These are phyloP conservation scores for Thinopyrum elongatum DNA, from an alignment of 176 grass and related monocot species.

Conservation along the genomic window DNA sequence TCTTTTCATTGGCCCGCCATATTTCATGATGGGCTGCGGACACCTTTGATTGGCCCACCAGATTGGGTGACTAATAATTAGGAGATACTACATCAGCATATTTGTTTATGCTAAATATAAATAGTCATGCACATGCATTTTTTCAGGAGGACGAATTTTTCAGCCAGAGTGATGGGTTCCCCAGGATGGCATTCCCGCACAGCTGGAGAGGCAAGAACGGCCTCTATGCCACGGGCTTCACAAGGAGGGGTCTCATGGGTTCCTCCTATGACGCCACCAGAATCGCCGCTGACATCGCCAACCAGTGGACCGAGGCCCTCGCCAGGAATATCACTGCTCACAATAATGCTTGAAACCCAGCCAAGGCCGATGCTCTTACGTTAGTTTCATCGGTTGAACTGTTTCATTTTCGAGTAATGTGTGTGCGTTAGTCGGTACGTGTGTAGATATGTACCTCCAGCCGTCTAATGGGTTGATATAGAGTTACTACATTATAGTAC, in stretches of 20 bases:
- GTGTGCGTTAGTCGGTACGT: neutral
- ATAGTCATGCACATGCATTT: neutral
- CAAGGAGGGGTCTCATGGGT: slow-evolving; percentile 62
- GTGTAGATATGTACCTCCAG: slow-evolving; percentile 2
- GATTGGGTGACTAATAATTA: neutral
- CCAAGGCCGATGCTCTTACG: neutral
- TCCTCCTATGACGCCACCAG: slow-evolving; percentile 60
- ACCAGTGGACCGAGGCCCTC: slow-evolving; percentile 43
- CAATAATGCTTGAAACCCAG: neutral
- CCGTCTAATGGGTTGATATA: neutral
- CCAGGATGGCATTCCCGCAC: slow-evolving; percentile 58
- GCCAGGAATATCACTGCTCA: neutral
- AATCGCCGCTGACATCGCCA: slow-evolving; percentile 65
- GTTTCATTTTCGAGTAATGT: neutral
- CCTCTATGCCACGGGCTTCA: slow-evolving; percentile 72
- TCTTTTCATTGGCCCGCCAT: neutral
- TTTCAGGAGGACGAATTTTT: slow-evolving; percentile 67
- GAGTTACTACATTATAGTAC: neutral
- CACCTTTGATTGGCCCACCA: neutral
- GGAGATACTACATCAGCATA: neutral
- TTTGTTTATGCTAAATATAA: neutral
- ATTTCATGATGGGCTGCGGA: neutral
- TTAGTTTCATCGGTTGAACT: neutral
- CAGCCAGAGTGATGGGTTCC: slow-evolving; percentile 56
- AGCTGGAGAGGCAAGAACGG: slow-evolving; percentile 77